Percentiles rank a stretch among this genome's conserved stretches.
Evolutionary conservation across 257 asterid species (phyloP).

Genomic region (Petunia secreta): DNA sequence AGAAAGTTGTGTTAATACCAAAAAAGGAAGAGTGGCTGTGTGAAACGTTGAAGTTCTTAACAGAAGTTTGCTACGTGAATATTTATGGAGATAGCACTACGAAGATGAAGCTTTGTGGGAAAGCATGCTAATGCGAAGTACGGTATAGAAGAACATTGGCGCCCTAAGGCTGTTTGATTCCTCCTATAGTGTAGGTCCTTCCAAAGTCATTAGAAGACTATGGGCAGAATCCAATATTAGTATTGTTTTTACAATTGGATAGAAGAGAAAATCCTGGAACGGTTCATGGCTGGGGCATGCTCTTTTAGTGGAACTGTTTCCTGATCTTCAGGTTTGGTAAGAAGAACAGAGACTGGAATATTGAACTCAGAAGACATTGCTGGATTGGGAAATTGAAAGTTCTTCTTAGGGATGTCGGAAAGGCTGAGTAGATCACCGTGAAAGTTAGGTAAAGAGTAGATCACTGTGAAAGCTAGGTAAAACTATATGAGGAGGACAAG

Average conservation of each 20-base stretch:
- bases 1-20: background rate
- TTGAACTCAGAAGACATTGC: background rate
- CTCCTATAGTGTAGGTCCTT: background rate
- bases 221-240: background rate
- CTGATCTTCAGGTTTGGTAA: constrained; percentile 9
- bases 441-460: background rate
- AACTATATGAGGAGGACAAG: background rate
- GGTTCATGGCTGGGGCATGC: background rate
- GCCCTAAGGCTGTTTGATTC: background rate
- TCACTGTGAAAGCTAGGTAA: background rate
- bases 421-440: background rate
- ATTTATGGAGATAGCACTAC: background rate
- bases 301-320: background rate
- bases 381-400: background rate
- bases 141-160: background rate
- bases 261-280: background rate
- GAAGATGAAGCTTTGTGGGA: background rate
- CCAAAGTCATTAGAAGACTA: background rate
- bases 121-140: constrained; percentile 9
- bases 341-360: background rate
- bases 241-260: background rate
- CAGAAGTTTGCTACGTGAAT: background rate
- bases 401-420: background rate
- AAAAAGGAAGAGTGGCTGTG: background rate
- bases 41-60: background rate